Conservation (phyloP, 495 filamentous ascomycete genomes). For the Podospora comata region DNA sequence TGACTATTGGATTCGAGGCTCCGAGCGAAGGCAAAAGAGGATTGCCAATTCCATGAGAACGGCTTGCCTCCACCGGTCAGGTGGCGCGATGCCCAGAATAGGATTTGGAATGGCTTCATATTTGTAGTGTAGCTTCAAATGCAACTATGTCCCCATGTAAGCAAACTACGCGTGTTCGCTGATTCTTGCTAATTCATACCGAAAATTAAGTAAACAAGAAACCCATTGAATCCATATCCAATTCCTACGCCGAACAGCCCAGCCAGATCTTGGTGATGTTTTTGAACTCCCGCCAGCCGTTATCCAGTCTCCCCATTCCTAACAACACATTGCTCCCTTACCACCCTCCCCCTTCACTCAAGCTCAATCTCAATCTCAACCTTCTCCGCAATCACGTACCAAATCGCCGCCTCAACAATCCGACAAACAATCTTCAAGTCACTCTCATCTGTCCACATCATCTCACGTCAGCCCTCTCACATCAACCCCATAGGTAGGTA, state of each 20-base stretch:
- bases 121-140: neutral
- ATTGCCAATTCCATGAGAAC: neutral
- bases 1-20: neutral
- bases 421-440: conserved; percentile 66
- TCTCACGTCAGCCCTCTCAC: conserved; percentile 4
- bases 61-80: neutral
- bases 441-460: conserved; percentile 42
- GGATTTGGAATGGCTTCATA: neutral
- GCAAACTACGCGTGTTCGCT: neutral
- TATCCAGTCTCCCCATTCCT: neutral
- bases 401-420: conserved; percentile 69
- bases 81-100: neutral
- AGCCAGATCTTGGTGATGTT: neutral
- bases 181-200: neutral
- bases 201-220: neutral
- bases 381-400: conserved; percentile 50
- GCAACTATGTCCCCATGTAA: neutral
- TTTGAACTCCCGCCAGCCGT: neutral
- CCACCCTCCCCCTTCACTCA: neutral
- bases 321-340: neutral
- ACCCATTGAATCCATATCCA: neutral
- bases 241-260: neutral
- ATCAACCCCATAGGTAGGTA: too few relatives aligned
- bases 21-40: neutral
- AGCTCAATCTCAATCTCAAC: conserved; percentile 34